A percentile compares a stretch with the other conserved stretches of the same genome.
Conservation (phyloP, 2,329 filamentous ascomycete species). For the Zopfia rhizophila region DNA sequence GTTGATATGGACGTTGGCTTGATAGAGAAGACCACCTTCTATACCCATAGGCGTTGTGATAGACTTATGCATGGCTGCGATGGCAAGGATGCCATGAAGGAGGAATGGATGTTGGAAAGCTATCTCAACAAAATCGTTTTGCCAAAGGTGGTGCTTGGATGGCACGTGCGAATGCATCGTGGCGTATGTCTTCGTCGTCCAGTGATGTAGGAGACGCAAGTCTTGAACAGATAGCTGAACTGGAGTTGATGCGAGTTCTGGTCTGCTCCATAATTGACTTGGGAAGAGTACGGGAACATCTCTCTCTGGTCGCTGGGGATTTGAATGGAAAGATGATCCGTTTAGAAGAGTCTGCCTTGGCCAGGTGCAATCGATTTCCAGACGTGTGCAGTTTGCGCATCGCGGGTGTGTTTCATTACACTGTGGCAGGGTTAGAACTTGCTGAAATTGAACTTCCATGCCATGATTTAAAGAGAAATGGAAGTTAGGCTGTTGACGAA, state of each 20-base stretch:
- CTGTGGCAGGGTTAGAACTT: no score
- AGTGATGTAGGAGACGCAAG: constrained; percentile 23
- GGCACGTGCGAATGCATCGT: background rate
- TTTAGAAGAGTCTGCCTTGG: no score
- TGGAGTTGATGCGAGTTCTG: background rate
- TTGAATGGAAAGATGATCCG: no score
- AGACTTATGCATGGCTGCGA: constrained; percentile 49
- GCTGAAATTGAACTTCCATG: no score
- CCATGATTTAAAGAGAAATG: no score
- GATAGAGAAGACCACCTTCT: background rate
- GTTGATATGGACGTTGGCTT: constrained; percentile 14
- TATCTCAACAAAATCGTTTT: constrained; percentile 28
- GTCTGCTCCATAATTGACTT: constrained; percentile 2
- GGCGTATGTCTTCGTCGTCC: constrained; percentile 9
- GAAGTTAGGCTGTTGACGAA: no score
- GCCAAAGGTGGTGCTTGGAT: background rate
- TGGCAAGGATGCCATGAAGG: constrained; percentile 51
- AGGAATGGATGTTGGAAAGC: constrained; percentile 52
- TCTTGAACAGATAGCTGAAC: constrained; percentile 11
- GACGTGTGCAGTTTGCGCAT: background rate
- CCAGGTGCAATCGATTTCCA: background rate
- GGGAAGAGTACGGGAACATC: background rate
- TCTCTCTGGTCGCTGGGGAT: no score
- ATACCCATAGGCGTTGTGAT: background rate
- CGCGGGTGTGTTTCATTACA: background rate